Evolutionary conservation across 2,329 filamentous ascomycete genomes (phyloP).

Genomic region (Cryphonectria parasitica): DNA sequence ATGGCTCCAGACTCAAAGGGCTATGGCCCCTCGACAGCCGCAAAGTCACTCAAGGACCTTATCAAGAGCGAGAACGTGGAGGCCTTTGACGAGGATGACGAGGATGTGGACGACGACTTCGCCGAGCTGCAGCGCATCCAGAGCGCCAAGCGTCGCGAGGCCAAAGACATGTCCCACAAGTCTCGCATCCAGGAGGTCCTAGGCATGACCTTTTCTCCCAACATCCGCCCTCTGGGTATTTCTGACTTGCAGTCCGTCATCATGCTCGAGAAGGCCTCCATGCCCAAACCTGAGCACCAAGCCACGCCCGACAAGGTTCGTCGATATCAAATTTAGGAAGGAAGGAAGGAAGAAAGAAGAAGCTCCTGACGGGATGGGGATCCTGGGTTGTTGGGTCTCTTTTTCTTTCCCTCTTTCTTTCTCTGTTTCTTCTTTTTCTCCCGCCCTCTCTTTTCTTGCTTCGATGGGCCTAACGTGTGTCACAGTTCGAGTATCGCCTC

Average conservation of each 20-base stretch:
- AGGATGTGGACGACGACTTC: slow-evolving; percentile 39
- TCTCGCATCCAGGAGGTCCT: slow-evolving; percentile 48
- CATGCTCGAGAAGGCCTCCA: slow-evolving; percentile 59
- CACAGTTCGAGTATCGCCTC: slow-evolving; percentile 76
- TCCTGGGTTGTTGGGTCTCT: not conserved
- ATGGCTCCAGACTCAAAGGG: slow-evolving; percentile 22
- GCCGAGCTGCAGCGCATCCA: slow-evolving; percentile 44
- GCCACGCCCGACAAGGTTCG: slow-evolving; percentile 59
- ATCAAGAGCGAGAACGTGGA: slow-evolving; percentile 27
- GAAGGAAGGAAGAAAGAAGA: not conserved
- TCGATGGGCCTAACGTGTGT: slow-evolving; percentile 20
- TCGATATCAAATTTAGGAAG: slow-evolving; percentile 14
- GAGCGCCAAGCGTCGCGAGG: slow-evolving; percentile 45
- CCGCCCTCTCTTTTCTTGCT: not conserved
- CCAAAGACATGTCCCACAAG: slow-evolving; percentile 38
- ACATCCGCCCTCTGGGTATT: slow-evolving; percentile 72
- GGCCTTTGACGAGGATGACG: slow-evolving; percentile 36
- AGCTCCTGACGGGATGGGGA: not conserved
- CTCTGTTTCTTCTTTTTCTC: not conserved
- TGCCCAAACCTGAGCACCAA: slow-evolving; percentile 53
- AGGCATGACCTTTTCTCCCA: slow-evolving; percentile 67
- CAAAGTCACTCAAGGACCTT: slow-evolving; percentile 17
- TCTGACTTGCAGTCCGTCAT: slow-evolving; percentile 66
- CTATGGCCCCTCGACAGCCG: slow-evolving; percentile 3
- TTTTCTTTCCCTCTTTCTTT: not conserved